Evolutionary conservation across 495 filamentous ascomycete species (phyloP).

Genomic region (Sporormia fimetaria): DNA sequence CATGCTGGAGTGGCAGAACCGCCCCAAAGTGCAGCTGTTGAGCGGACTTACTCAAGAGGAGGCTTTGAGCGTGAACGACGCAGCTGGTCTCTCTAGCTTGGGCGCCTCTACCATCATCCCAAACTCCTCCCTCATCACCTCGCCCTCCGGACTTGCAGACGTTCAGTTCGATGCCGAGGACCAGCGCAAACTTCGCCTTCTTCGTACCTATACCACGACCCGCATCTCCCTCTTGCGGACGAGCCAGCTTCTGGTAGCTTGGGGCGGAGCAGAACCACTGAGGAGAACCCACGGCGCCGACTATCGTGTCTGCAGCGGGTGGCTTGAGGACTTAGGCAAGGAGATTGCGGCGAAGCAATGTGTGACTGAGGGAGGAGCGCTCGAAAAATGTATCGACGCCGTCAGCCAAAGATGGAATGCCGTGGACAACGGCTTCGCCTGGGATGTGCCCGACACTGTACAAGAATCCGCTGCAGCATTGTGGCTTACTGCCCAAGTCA

Average conservation of each 20-base stretch:
- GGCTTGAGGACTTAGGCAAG: conserved; percentile 25
- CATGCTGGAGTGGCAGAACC: conserved; percentile 71
- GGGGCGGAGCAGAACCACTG: conserved; percentile 10
- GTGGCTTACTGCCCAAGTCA: conserved; percentile 52
- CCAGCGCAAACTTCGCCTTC: conserved; percentile 49
- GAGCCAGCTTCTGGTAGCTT: conserved; percentile 29
- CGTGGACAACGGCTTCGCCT: conserved; percentile 41
- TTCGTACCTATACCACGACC: conserved; percentile 60
- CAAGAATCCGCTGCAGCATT: conserved; percentile 45
- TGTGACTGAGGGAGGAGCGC: neutral
- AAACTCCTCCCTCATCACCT: conserved; percentile 28
- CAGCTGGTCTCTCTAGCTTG: conserved; percentile 47
- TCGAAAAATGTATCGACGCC: conserved; percentile 13
- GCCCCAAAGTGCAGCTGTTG: conserved; percentile 53
- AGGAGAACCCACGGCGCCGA: conserved; percentile 3
- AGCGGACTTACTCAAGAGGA: conserved; percentile 58
- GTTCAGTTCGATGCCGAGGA: conserved; percentile 45
- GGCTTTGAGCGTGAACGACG: conserved; percentile 52
- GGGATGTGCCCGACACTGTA: conserved; percentile 39
- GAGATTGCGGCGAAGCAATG: conserved; percentile 6
- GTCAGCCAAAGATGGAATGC: conserved; percentile 34
- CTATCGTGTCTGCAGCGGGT: conserved; percentile 20
- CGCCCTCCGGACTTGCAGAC: conserved; percentile 27
- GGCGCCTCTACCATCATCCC: conserved; percentile 40
- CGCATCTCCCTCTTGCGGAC: conserved; percentile 45